Evolutionary conservation across 768 basidiomycete species (phyloP), one percentile per base, ranked within the genome.

Genomic region (Mycena albidolilacea): DNA sequence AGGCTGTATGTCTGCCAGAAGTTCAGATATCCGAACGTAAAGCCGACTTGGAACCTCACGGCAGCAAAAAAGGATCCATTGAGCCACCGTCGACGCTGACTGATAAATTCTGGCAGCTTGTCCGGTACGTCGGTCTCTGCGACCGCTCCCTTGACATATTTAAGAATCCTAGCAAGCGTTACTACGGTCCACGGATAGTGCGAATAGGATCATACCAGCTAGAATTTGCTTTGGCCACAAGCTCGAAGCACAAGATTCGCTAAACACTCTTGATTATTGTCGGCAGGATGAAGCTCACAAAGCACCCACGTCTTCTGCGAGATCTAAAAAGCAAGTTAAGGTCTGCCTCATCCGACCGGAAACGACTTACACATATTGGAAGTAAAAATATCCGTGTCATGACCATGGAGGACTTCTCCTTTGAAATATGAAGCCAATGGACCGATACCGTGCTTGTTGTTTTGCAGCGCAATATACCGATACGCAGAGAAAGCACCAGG

Each of bases 341-440:
- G 71, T 37, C 55, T 41, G 43, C 3, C 46, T 7, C 68, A 59
- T 69, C 44, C 50, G 64, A 21, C 17, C 7, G 19, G 44, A 50
- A 38, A 4, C 8, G 23, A 86, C 91, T 65, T 82, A 94, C 94
- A 98, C 96, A 97, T 97, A 78, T 98, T 98, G 9, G 96, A 96
- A 6, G 95, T 97, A 81, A 97, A 97, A 57, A 97, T 96, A 78
- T 97, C 95, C 0, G 95, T 94, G 78, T 95, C 93, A 38, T 91
- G 89, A 11, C 94, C 95, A 75, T 93, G 92, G 35, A 95, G 82
- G 23, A 93, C 88, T 80, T 99, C 98, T 10, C 98, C 98, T 80
- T 98, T 95, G 87, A 99, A 99, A 81, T 99, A 99, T 17, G 97
- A 97, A 15, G 96, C 94, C 5, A 99, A 84, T 7, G 97, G 97